These are phyloP conservation scores for Conoideocrella luteorostrata DNA, from an alignment of 2,329 filamentous ascomycete species.

Conservation along the genomic window DNA sequence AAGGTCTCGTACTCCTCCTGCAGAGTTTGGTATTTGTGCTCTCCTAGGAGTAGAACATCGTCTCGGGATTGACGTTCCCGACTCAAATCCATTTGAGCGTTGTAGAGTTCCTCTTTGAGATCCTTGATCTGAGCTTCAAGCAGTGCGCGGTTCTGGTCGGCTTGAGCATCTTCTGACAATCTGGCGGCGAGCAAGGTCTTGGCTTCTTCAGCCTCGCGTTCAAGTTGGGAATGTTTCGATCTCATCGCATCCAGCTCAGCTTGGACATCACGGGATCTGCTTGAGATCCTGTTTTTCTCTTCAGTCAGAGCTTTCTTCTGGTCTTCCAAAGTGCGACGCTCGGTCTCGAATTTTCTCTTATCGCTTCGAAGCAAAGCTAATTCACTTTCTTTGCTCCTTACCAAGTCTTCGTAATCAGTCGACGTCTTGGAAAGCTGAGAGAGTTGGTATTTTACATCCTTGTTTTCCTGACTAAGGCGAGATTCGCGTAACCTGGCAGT, in stretches of 20 bases:
- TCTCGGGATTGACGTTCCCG: slow-evolving; percentile 89
- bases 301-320: slow-evolving; percentile 65
- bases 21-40: slow-evolving; percentile 78
- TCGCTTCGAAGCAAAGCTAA: slow-evolving; percentile 78
- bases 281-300: slow-evolving; percentile 74
- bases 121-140: slow-evolving; percentile 83
- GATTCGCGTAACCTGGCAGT: slow-evolving; percentile 66
- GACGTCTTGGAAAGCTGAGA: slow-evolving; percentile 84
- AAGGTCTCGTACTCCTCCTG: slow-evolving; percentile 80
- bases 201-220: slow-evolving; percentile 83
- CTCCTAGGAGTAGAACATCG: slow-evolving; percentile 82
- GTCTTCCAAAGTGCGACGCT: slow-evolving; percentile 70
- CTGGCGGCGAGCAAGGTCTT: slow-evolving; percentile 81
- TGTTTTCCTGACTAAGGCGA: slow-evolving; percentile 73
- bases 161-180: slow-evolving; percentile 82
- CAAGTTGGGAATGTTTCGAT: slow-evolving; percentile 74
- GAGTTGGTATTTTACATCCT: slow-evolving; percentile 76
- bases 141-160: slow-evolving; percentile 71
- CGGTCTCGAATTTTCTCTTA: slow-evolving; percentile 73
- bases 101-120: slow-evolving; percentile 78
- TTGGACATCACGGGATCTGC: slow-evolving; percentile 74
- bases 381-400: slow-evolving; percentile 91
- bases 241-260: slow-evolving; percentile 83
- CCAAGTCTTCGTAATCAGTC: slow-evolving; percentile 89
- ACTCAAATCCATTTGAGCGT: slow-evolving; percentile 81